A percentile compares a stretch with the other conserved stretches of the same genome.
These are phyloP conservation scores for Taiozyma sp. DNA, from an alignment of 1,139 yeast species.

Conservation along the genomic window DNA sequence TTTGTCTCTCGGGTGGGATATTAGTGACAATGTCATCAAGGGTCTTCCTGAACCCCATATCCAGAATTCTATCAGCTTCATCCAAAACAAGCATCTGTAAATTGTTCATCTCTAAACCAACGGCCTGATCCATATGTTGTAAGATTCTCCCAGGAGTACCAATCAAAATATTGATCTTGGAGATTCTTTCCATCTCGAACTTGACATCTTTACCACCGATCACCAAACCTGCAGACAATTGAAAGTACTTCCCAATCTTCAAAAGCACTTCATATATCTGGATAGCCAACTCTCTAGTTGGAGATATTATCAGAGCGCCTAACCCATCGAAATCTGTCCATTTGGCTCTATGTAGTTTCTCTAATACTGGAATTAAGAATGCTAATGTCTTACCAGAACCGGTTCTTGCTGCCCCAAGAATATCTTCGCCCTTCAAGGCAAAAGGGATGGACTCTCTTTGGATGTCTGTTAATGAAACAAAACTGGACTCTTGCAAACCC, in stretches of 20 bases:
- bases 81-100: conserved; percentile 82
- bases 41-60: conserved; percentile 93
- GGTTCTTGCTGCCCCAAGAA: conserved; percentile 91
- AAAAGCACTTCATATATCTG: conserved; percentile 89
- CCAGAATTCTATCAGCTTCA: conserved; percentile 95
- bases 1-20: conserved; percentile 83
- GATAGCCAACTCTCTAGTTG: conserved; percentile 91
- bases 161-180: conserved; percentile 78
- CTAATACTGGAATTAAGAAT: conserved; percentile 81
- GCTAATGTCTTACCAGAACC: conserved; percentile 97
- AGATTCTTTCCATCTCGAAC: conserved; percentile 81
- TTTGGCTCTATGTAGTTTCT: conserved; percentile 60
- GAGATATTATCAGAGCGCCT: conserved; percentile 88
- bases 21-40: conserved; percentile 82
- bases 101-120: conserved; percentile 76
- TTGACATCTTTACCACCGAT: conserved; percentile 96
- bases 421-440: conserved; percentile 76
- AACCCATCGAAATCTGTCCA: conserved; percentile 91
- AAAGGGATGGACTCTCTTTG: conserved; percentile 77
- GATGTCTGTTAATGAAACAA: conserved; percentile 76
- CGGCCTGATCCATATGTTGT: conserved; percentile 93
- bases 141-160: conserved; percentile 96
- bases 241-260: conserved; percentile 75
- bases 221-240: conserved; percentile 89
- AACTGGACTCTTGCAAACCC: conserved; percentile 73